Percentiles rank a stretch among this genome's conserved stretches.
These are phyloP conservation scores for Heliamphora pulchella DNA, from an alignment of 179 eudicot genomes.

Conservation along the genomic window DNA sequence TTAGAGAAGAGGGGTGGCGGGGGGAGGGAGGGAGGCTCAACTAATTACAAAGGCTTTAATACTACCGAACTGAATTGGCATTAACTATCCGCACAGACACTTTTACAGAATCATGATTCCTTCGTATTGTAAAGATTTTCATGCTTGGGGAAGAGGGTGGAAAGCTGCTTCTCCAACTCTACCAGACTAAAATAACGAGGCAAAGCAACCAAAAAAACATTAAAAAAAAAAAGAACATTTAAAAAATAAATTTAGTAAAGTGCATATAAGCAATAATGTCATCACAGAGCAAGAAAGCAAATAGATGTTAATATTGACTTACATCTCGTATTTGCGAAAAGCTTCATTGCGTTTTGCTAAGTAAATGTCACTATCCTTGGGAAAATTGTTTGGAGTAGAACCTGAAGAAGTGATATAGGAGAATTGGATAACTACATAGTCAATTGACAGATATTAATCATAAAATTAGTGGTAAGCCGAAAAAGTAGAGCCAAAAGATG, in stretches of 20 bases:
- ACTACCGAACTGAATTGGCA: too few relatives aligned
- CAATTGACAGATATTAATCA: not conserved
- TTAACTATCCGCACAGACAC: too few relatives aligned
- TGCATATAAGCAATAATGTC: not conserved
- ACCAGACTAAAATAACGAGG: slow-evolving; percentile 38
- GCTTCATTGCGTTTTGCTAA: slow-evolving; percentile 63
- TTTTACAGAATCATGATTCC: not conserved
- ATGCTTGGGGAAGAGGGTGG: slow-evolving; percentile 28
- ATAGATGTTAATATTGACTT: slow-evolving; percentile 22
- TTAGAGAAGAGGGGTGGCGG: too few relatives aligned
- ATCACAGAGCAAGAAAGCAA: not conserved
- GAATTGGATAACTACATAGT: not conserved
- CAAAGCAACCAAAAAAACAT: slow-evolving; percentile 2
- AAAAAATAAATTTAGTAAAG: not conserved
- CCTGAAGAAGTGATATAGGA: slow-evolving; percentile 33
- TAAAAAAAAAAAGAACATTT: not conserved
- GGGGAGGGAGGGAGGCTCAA: too few relatives aligned
- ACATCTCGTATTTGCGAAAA: slow-evolving; percentile 59
- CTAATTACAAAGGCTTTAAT: too few relatives aligned
- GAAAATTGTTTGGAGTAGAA: slow-evolving; percentile 33
- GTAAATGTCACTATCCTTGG: slow-evolving; percentile 57
- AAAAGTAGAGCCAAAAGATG: not conserved
- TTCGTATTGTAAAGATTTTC: slow-evolving; percentile 12
- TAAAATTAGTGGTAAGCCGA: not conserved
- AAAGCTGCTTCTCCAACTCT: slow-evolving; percentile 74